Base-by-base conservation (phyloP, 2,329 filamentous ascomycete genomes). In the Xylariaceae sp. region DNA sequence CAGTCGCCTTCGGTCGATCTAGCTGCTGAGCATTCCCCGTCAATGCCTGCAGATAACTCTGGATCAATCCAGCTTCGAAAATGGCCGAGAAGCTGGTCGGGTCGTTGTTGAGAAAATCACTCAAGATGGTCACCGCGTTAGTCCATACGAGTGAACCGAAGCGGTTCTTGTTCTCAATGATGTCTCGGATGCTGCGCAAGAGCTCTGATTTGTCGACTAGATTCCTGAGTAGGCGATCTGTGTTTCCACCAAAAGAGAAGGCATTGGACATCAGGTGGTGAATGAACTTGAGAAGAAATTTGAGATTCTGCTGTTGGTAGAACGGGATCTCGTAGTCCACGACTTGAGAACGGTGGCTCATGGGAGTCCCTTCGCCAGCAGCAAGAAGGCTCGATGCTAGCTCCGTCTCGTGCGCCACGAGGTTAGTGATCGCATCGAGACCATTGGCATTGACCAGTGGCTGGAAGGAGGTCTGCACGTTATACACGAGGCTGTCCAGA, bases 111-210 rank as follows among this genome's bases (percentile, higher is more conserved):
- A 99, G 94, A 59, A 98, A 98, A 49, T 87, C 90, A 53, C 86
- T 92, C 32, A 98, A 67, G 36, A 95, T 90, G 35, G 82, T 89
- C 41, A 94, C 86, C 5, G 88, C 83, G 55, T 89, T 89, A 31
- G 88, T 94, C 92, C 92, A 99, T 5, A 96, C 87, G 38, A 92
- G 82, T 2, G 90, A 92, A 10, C 92, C 92, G 55, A 89, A 99
- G 23, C 80, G 69, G 33, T 68, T 68, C 23, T 84, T 80, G 49
- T 94, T 83, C 43, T 82, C 78, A 43, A 95, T 83, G 29, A 98
- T 85, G 23, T 79, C 72, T 34, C 85, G 80, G 32, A 99, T 70
- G 37, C 84, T 86, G 15, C 69, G 73, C 29, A 98, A 70, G 29
- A 98, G 69, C 40, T 83, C 83, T 16, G 89, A 83, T 28, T 92